Percentiles rank a stretch among this genome's conserved stretches.
Evolutionary conservation across 2,329 filamentous ascomycete species (phyloP).

Genomic region (Cladorrhinum sp.): DNA sequence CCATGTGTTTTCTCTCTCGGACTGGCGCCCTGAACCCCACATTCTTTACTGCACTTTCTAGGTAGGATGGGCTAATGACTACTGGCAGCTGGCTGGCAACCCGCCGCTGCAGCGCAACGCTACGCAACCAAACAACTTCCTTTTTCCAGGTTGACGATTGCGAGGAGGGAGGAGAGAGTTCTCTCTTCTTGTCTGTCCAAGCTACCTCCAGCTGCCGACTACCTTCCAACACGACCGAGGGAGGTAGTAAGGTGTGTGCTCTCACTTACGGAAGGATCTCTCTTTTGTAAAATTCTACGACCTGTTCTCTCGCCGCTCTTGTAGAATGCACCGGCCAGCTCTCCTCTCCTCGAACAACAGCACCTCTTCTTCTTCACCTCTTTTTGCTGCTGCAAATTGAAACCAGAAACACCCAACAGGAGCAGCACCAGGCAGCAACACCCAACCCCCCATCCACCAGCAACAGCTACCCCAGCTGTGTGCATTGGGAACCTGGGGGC

Average conservation of each 20-base stretch:
- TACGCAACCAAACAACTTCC: background rate
- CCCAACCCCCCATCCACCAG: background rate
- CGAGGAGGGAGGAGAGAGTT: background rate
- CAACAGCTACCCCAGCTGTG: background rate
- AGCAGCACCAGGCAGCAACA: background rate
- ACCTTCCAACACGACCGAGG: background rate
- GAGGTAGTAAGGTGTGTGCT: background rate
- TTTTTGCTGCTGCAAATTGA: background rate
- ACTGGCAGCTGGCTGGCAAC: background rate
- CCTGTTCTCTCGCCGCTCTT: background rate
- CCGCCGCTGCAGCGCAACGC: background rate
- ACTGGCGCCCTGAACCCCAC: background rate
- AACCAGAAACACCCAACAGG: background rate
- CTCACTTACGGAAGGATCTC: background rate
- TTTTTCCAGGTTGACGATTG: background rate
- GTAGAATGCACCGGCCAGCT: background rate
- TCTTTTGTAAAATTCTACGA: background rate
- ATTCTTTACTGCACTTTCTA: background rate
- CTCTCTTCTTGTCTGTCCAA: background rate
- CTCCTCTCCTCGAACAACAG: background rate
- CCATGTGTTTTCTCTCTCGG: slow-evolving; percentile 4
- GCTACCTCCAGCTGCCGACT: background rate
- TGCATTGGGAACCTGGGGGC: background rate
- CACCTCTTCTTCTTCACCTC: background rate
- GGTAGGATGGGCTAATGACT: no score